phyloP scores from a whole-genome alignment of 176 grass and related monocot genomes.

The Themeda triandra region DNA sequence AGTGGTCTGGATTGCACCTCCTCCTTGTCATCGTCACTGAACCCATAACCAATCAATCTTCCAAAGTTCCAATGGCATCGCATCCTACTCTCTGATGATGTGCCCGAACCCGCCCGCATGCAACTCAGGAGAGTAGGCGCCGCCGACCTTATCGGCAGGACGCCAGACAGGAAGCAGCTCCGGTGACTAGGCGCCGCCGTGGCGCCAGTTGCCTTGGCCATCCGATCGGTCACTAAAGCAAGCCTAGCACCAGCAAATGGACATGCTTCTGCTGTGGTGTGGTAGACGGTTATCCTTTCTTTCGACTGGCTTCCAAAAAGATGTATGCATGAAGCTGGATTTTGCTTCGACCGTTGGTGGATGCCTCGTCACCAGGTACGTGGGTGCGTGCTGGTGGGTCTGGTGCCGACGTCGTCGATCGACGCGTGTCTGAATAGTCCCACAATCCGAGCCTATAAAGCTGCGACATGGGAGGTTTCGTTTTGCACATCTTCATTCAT shows the following conservation, averaged over 20 bases:
- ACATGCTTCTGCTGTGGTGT: background rate
- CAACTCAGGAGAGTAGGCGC: too few relatives aligned
- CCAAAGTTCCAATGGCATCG: too few relatives aligned
- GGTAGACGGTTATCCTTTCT: background rate
- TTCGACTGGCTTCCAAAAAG: background rate
- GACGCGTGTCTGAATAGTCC: too few relatives aligned
- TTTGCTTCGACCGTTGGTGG: background rate
- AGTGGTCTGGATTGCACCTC: too few relatives aligned
- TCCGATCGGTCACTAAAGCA: background rate
- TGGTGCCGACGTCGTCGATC: background rate
- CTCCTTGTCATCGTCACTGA: too few relatives aligned
- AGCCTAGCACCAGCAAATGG: background rate
- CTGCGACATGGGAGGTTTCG: too few relatives aligned
- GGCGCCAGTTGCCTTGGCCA: background rate
- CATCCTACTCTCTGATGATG: too few relatives aligned
- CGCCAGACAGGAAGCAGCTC: background rate
- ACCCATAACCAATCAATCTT: too few relatives aligned
- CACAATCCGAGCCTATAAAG: background rate
- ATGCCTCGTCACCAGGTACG: background rate
- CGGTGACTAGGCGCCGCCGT: background rate
- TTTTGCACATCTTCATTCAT: too few relatives aligned
- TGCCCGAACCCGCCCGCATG: too few relatives aligned
- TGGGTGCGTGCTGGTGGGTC: background rate
- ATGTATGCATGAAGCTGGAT: background rate
- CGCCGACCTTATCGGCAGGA: background rate